Evolutionary conservation across 116 monocot genomes (phyloP).

Genomic region (Cymodocea nodosa): DNA sequence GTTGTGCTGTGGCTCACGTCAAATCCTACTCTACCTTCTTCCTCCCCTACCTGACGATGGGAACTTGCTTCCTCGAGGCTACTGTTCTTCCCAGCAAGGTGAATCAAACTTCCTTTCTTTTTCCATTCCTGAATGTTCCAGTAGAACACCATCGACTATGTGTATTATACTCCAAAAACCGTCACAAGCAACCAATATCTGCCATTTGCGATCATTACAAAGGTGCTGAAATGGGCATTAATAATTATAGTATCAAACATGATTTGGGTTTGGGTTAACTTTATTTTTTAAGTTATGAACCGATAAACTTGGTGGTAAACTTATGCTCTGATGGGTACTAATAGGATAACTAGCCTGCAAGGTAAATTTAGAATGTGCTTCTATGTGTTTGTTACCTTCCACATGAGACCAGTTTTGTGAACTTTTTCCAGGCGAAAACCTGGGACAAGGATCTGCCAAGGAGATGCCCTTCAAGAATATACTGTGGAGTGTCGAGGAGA

Average conservation of each 20-base stretch:
- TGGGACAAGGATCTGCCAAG: background rate
- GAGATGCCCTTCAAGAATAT: background rate
- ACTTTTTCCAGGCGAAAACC: background rate
- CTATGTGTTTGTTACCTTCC: background rate
- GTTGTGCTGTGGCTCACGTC: too few relatives aligned
- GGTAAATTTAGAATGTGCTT: background rate
- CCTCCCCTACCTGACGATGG: background rate
- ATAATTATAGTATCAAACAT: too few relatives aligned
- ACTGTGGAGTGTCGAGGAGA: slow-evolving; percentile 37
- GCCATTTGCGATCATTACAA: too few relatives aligned
- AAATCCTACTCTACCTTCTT: background rate
- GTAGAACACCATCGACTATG: background rate
- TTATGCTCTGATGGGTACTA: too few relatives aligned
- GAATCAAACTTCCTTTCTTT: background rate
- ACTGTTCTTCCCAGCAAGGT: background rate
- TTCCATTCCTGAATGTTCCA: background rate
- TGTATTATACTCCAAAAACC: too few relatives aligned
- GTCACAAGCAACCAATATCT: too few relatives aligned
- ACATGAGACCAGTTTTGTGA: background rate
- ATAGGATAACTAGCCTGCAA: background rate
- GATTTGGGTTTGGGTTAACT: too few relatives aligned
- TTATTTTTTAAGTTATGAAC: too few relatives aligned
- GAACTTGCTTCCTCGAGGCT: background rate
- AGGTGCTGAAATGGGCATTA: too few relatives aligned
- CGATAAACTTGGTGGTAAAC: too few relatives aligned